Evolutionary conservation across 1,284 basidiomycete genomes (phyloP).

Genomic region (Ustilago loliicola): DNA sequence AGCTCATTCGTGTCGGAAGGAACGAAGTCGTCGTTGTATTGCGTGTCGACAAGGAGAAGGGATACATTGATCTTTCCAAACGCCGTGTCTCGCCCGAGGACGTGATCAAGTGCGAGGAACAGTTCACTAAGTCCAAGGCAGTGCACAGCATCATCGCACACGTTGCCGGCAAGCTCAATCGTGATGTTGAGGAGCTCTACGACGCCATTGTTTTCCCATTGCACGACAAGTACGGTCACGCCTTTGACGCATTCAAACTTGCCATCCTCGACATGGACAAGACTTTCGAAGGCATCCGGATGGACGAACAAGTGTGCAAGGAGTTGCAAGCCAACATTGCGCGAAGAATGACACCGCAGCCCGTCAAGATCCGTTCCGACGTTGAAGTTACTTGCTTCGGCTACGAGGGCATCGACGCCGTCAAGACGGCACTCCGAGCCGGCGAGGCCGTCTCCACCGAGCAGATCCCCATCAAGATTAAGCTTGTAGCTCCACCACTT

Average conservation of each 20-base stretch:
- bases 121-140: constrained; percentile 94
- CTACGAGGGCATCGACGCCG: constrained; percentile 96
- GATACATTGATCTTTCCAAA: constrained; percentile 99
- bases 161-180: constrained; percentile 65
- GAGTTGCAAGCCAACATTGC: constrained; percentile 89
- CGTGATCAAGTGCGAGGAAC: constrained; percentile 97
- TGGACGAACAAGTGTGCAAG: constrained; percentile 76
- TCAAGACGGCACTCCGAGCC: constrained; percentile 89
- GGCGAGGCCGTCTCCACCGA: constrained; percentile 90
- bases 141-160: constrained; percentile 69
- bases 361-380: constrained; percentile 98
- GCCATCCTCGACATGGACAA: constrained; percentile 82
- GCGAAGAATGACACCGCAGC: constrained; percentile 94
- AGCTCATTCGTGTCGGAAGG: constrained; percentile 95
- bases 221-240: constrained; percentile 90
- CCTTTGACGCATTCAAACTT: constrained; percentile 98
- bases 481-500: constrained; percentile 93
- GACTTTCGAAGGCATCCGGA: constrained; percentile 82
- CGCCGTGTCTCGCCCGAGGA: constrained; percentile 99
- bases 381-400: constrained; percentile 98
- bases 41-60: constrained; percentile 99
- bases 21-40: constrained; percentile 99
- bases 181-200: constrained; percentile 83
- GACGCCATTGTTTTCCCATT: constrained; percentile 94
- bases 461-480: constrained; percentile 95